A percentile compares a stretch with the other conserved stretches of the same genome.
phyloP scores from a whole-genome alignment of 768 basidiomycete species.

The Agaricus blazei region DNA sequence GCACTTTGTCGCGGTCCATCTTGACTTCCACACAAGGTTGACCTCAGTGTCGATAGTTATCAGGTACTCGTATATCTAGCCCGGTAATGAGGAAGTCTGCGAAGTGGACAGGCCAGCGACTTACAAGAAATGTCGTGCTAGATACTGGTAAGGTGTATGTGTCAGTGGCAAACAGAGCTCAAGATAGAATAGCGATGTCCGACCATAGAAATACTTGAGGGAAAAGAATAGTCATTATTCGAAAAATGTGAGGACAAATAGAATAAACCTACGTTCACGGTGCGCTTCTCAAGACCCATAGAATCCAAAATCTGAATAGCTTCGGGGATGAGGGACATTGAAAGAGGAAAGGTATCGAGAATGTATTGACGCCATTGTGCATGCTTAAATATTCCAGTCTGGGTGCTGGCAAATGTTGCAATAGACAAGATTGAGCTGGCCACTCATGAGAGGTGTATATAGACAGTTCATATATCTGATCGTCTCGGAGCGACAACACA shows the following conservation, averaged over 20 bases:
- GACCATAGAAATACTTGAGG: background rate
- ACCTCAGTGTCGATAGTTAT: constrained; percentile 18
- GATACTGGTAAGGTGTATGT: background rate
- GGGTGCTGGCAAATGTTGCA: too few species aligned
- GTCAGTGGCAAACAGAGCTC: background rate
- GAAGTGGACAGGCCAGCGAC: background rate
- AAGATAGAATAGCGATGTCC: background rate
- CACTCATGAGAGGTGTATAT: too few species aligned
- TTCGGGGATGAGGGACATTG: too few species aligned
- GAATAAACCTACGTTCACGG: too few species aligned
- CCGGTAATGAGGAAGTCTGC: background rate
- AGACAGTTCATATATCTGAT: background rate
- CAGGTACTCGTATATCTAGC: constrained; percentile 15
- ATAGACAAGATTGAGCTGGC: too few species aligned
- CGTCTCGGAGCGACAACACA: background rate
- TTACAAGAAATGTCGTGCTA: background rate
- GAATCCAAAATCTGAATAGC: too few species aligned
- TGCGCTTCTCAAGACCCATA: too few species aligned
- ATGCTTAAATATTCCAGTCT: too few species aligned
- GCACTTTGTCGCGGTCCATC: constrained; percentile 17
- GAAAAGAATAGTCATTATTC: background rate
- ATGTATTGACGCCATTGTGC: too few species aligned
- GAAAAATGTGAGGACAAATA: too few species aligned
- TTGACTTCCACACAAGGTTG: constrained; percentile 17
- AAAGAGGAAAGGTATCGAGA: too few species aligned